Percentiles rank a stretch among this genome's conserved stretches.
phyloP scores from a whole-genome alignment of 108 stramenopile genomes.

The Mediolabrus comicus region DNA sequence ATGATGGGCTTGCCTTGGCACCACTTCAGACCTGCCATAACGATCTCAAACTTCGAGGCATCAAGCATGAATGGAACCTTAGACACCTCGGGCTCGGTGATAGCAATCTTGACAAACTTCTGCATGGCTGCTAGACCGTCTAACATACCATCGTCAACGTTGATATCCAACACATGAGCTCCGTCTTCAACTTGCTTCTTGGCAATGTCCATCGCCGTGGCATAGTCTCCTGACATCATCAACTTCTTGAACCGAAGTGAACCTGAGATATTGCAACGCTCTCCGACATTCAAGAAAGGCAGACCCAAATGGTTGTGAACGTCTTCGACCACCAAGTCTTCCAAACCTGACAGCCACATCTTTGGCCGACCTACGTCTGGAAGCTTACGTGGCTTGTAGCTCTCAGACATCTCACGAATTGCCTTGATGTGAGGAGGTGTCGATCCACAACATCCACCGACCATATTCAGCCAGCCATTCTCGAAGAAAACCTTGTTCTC shows the following conservation, averaged over 20 bases:
- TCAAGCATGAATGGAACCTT: slow-evolving; percentile 99
- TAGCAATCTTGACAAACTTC: slow-evolving; percentile 98
- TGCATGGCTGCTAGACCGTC: slow-evolving; percentile 98
- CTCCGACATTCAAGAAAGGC: slow-evolving; percentile 96
- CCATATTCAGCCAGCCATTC: slow-evolving; percentile 96
- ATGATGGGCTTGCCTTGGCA: slow-evolving; percentile 97
- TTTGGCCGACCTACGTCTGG: slow-evolving; percentile 83
- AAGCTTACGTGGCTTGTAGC: slow-evolving; percentile 77
- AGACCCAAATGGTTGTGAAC: slow-evolving; percentile 91
- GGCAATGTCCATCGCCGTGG: slow-evolving; percentile 96
- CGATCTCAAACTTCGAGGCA: slow-evolving; percentile 98
- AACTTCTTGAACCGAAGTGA: slow-evolving; percentile 95
- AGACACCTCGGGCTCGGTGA: slow-evolving; percentile 95
- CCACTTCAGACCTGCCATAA: slow-evolving; percentile 95
- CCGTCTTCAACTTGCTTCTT: slow-evolving; percentile 98
- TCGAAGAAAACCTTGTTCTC: slow-evolving; percentile 92
- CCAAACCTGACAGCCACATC: slow-evolving; percentile 97
- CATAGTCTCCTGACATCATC: slow-evolving; percentile 96
- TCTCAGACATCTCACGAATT: slow-evolving; percentile 62
- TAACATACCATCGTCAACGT: slow-evolving; percentile 98
- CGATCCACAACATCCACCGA: slow-evolving; percentile 98
- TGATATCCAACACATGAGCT: slow-evolving; percentile 98
- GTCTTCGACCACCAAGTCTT: slow-evolving; percentile 91
- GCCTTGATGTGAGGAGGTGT: slow-evolving; percentile 96
- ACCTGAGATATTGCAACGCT: slow-evolving; percentile 97